Evolutionary conservation across 306 rosid species (phyloP), one percentile per base, ranked within the genome.

Genomic region (Vigna trinervia): DNA sequence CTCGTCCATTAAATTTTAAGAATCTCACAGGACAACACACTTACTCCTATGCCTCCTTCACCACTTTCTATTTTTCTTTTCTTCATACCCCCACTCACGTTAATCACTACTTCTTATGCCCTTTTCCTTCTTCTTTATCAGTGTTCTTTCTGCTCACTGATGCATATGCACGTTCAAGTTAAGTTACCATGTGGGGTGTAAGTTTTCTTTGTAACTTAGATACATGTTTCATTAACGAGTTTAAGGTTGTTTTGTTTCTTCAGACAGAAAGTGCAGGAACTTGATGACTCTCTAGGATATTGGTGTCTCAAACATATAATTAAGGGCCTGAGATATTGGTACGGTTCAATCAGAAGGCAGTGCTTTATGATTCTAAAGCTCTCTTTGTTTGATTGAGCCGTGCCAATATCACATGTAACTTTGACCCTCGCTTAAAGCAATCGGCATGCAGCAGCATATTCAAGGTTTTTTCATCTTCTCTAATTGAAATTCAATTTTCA

Each of bases 341-440:
- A 69, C 89, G 89, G 92, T 90, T 90, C 95, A 90, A 90, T 88
- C 90, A 66, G 92, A 90, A 86, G 77, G 53, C 59, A 75, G 87
- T 74, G 79, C 82, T 86, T 85, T 86, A 52, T 83, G 56, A 65
- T n/a, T 61, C 38, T 74, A 77, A 78, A 85, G 87, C 72, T 85
- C 87, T 86, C 75, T 88, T 88, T 83, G 65, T 90, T 90, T 90
- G 91, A 88, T 90, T 90, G 96, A 90, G 96, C 92, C 96, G 96
- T 90, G 96, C 96, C 96, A 90, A 90, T 90, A 90, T 90, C 96
- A 86, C 92, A 79, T 81, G 80, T 36, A 34, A 71, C 26, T 71
- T 32, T 61, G 7, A 12, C 32, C 51, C 56, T 26, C 63, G 68
- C 66, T 71, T 59, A 11, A 17, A 38, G 19, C 57, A 58, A 22